phyloP scores from a whole-genome alignment of 2,329 filamentous ascomycete species.

The Aspergillaceae sp. region DNA sequence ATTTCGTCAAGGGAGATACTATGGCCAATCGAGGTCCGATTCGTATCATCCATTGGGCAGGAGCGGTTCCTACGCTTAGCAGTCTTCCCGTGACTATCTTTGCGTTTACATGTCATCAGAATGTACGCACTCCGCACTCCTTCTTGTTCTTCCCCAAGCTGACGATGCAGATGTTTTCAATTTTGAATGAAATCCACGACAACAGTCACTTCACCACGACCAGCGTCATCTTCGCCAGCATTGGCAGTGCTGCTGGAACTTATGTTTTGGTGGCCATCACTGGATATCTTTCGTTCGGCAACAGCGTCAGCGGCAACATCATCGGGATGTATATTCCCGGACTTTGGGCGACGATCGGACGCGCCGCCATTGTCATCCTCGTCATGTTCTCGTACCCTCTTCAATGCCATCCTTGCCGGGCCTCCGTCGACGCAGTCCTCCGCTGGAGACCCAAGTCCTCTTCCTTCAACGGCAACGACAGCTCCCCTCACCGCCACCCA shows the following conservation, averaged over 20 bases:
- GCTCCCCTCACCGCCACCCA: constrained; percentile 37
- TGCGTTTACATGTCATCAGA: constrained; percentile 99
- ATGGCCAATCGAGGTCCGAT: constrained; percentile 65
- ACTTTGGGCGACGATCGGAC: constrained; percentile 79
- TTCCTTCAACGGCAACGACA: constrained; percentile 30
- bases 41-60: constrained; percentile 67
- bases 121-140: constrained; percentile 48
- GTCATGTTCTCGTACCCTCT: constrained; percentile 95
- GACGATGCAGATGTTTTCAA: constrained; percentile 78
- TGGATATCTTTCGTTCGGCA: constrained; percentile 90
- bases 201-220: constrained; percentile 72
- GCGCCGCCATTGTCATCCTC: constrained; percentile 87
- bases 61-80: constrained; percentile 68
- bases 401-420: constrained; percentile 90
- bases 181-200: constrained; percentile 86
- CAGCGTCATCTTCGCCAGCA: constrained; percentile 70
- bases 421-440: constrained; percentile 88
- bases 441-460: constrained; percentile 65
- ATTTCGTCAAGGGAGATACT: constrained; percentile 72
- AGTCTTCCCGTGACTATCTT: constrained; percentile 94
- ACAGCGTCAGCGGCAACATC: constrained; percentile 84
- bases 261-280: constrained; percentile 91
- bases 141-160: constrained; percentile 9
- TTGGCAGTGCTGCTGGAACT: constrained; percentile 75
- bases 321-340: constrained; percentile 79